These are phyloP conservation scores for Nicotiana knightiana DNA, from an alignment of 257 asterid genomes.

Conservation along the genomic window DNA sequence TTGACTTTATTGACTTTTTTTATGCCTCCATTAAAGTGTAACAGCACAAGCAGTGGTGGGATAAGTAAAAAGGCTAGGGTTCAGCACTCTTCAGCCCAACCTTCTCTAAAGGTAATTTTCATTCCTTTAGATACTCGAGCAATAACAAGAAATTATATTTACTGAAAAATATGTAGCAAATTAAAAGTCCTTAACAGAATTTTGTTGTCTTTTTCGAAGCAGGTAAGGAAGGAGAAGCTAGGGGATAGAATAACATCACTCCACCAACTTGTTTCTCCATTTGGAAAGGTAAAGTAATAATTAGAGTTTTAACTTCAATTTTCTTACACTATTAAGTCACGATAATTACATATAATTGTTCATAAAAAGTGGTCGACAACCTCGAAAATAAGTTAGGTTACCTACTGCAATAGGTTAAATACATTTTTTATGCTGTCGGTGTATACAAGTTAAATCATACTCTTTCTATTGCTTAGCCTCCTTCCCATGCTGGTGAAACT, in stretches of 20 bases:
- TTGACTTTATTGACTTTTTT: slow-evolving; percentile 1
- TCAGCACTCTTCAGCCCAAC: slow-evolving; percentile 69
- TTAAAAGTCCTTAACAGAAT: not conserved
- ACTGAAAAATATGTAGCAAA: not conserved
- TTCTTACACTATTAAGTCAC: not conserved
- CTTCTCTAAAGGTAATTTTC: slow-evolving; percentile 70
- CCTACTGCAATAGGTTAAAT: too few relatives aligned
- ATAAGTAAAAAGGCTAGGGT: slow-evolving; percentile 88
- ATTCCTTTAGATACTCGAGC: not conserved
- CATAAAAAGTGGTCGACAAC: too few relatives aligned
- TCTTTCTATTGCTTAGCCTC: not conserved
- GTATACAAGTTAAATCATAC: not conserved
- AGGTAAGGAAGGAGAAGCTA: slow-evolving; percentile 91
- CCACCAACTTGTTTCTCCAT: slow-evolving; percentile 96
- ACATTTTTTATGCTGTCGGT: not conserved
- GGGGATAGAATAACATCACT: slow-evolving; percentile 92
- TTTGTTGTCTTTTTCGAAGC: slow-evolving; percentile 4
- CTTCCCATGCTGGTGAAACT: not conserved
- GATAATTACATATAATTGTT: too few relatives aligned
- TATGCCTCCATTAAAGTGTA: slow-evolving; percentile 41
- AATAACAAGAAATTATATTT: not conserved
- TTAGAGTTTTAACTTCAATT: not conserved
- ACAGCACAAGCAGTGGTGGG: slow-evolving; percentile 59
- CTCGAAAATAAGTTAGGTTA: too few relatives aligned
- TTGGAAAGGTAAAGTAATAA: slow-evolving; percentile 71